Evolutionary conservation across 2,329 filamentous ascomycete species (phyloP), one percentile per base, ranked within the genome.

Genomic region (Tympanopsis confertula): DNA sequence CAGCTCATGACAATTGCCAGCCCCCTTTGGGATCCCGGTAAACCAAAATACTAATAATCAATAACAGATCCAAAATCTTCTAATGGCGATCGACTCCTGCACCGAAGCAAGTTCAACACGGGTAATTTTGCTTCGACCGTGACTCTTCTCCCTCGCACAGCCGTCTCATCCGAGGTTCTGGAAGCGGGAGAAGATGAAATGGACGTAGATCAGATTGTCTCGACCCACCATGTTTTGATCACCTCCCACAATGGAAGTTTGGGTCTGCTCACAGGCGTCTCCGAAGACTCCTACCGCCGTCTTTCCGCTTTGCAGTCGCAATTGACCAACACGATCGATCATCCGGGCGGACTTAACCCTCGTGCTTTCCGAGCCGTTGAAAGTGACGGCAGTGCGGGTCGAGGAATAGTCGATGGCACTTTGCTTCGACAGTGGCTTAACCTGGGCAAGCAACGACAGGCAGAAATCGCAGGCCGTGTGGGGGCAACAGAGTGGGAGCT

Each of bases 81-180:
- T 40, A 71, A 72, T 26, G 78, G 78, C 20, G 66, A 71, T 43
- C 64, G 71, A 39, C 62, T 83, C 17, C 61, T 82, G 18, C 71
- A 73, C 47, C 69, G 73, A 45, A 71, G 70, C 46, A 74, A 74
- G 39, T 82, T 82, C 55, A 74, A 80, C 52, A 69, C 70, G 0
- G 76, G 74, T 37, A 48, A 51, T 26, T 72, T 78, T 47, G 71
- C 73, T 49, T 65, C 69, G 13, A 68, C 70, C 1, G 66, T 65
- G 19, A 63, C 77, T 42, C 68, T 67, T 10, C 61, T 81, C 10
- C 55, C 82, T 4, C 66, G 70, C 2, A 69, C 67, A 4, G 61
- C 60, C 4, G 51, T 65, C 14, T 56, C 63, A 22, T 57, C 62
- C 24, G 62, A 63, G 17, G 42, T 51, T 29, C 39, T 19, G 47